Base-by-base conservation (phyloP, 2,329 filamentous ascomycete species). In the Fusarium xyrophilum region DNA sequence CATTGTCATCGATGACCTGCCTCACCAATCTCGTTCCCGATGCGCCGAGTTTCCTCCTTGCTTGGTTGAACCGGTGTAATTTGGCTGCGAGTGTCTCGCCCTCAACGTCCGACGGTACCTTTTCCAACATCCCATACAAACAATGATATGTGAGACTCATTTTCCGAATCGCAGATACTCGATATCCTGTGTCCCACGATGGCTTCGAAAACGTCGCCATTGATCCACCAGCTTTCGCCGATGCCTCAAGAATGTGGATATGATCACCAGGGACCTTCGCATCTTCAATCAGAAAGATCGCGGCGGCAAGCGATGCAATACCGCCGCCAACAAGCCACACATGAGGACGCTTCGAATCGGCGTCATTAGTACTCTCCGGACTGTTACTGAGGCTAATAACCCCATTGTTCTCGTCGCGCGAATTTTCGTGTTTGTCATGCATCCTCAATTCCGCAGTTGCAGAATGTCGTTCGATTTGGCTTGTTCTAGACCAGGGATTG, bases 261-360 rank as follows among this genome's bases (percentile, higher is more conserved):
- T 68, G 72, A 38, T 61, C 57, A 7, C 72, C 72, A 0, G 72
- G 72, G 7, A 74, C 65, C 23, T 68, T 68, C 6, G 63, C 72
- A 56, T 74, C 72, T 27, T 74, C 67, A 17, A 74, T 72, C 15
- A 74, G 44, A 30, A 72, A 74, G 12, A 74, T 59, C 5, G 72
- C 72, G 7, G 72, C 72, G 25, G 72, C 72, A 15, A 74, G 62
- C 6, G 72, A 73, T 10, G 72, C 67, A 33, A 74, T 74, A 9
- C 72, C 72, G 23, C 72, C 72, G 15, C 72, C 72, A n/a, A 74
- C 72, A 27, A 74, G 72, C 70, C 71, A 74, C 7, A 74, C 60
- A 55, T 74, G 60, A 36, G 70, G 67, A 2, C 44, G 32, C 8
- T 56, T 60, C 11, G 47, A 15, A 44, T 58, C 56, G 21, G 63